Evolutionary conservation across 208 protist genomes (phyloP).

Genomic region (Porcisia hertigi): DNA sequence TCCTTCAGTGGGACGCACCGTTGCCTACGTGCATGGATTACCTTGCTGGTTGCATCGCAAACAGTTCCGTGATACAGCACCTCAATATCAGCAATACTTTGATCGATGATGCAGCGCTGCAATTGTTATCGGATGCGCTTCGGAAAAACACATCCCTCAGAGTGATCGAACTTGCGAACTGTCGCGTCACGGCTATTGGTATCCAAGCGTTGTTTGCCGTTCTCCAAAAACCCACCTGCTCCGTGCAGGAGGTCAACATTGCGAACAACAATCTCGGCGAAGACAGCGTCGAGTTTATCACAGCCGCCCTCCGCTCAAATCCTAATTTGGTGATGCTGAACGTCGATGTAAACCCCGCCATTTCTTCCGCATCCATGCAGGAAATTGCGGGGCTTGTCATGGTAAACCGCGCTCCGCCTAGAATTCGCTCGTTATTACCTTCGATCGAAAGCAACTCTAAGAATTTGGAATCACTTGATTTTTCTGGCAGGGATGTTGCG

Average conservation of each 20-base stretch:
- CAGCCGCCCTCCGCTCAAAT: slow-evolving; percentile 65
- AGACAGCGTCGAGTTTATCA: slow-evolving; percentile 50
- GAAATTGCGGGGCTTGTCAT: slow-evolving; percentile 69
- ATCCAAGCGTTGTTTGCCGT: slow-evolving; percentile 56
- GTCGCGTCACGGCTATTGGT: slow-evolving; percentile 74
- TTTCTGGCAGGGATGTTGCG: slow-evolving; percentile 49
- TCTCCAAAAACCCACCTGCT: slow-evolving; percentile 43
- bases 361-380: slow-evolving; percentile 48
- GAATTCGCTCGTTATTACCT: slow-evolving; percentile 55
- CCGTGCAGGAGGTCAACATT: slow-evolving; percentile 77
- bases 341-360: slow-evolving; percentile 72
- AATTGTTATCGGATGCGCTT: slow-evolving; percentile 61
- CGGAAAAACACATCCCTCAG: slow-evolving; percentile 65
- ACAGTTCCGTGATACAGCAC: slow-evolving; percentile 50
- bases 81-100: slow-evolving; percentile 84
- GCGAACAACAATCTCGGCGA: slow-evolving; percentile 84
- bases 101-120: slow-evolving; percentile 64
- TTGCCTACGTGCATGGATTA: slow-evolving; percentile 63
- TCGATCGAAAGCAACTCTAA: slow-evolving; percentile 59
- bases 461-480: slow-evolving; percentile 52
- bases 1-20: slow-evolving; percentile 79
- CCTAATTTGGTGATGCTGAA: slow-evolving; percentile 65
- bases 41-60: slow-evolving; percentile 55
- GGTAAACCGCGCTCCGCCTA: slow-evolving; percentile 75
- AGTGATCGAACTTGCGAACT: slow-evolving; percentile 83